Evolutionary conservation across 1,284 basidiomycete species (phyloP).

Genomic region (Apiotrichum gamsii): DNA sequence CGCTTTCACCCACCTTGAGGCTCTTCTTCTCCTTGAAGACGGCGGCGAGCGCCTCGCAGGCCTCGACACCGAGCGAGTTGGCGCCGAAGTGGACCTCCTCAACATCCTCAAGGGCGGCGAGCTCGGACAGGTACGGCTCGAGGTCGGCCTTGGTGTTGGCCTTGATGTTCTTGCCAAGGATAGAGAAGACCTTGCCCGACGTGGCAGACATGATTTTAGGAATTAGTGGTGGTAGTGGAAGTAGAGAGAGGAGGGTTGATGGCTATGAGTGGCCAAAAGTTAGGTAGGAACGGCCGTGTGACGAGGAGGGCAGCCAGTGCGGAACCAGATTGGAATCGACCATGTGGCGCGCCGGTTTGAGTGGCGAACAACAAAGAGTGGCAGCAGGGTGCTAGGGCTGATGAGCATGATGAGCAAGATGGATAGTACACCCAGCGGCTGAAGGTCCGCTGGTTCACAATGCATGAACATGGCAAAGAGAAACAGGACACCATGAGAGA

Average conservation of each 20-base stretch:
- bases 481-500: no score
- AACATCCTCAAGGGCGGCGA: conserved; percentile 57
- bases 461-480: no score
- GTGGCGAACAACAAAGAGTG: no score
- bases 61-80: conserved; percentile 93
- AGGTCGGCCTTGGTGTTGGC: conserved; percentile 75
- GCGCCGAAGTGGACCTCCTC: conserved; percentile 91
- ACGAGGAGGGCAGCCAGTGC: not conserved
- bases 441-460: no score
- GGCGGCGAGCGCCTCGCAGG: conserved; percentile 75
- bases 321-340: not conserved
- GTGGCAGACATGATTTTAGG: conserved; percentile 14
- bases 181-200: conserved; percentile 52
- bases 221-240: not conserved
- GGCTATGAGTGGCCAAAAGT: not conserved
- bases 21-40: conserved; percentile 65
- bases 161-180: conserved; percentile 72
- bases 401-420: no score
- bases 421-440: no score
- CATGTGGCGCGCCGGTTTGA: no score
- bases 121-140: conserved; percentile 64
- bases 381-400: no score
- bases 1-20: conserved; percentile 64
- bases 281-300: no score
- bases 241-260: not conserved